Evolutionary conservation across 139 green algal species (phyloP), one percentile per base, ranked within the genome.

Genomic region (Penium margaritaceum): DNA sequence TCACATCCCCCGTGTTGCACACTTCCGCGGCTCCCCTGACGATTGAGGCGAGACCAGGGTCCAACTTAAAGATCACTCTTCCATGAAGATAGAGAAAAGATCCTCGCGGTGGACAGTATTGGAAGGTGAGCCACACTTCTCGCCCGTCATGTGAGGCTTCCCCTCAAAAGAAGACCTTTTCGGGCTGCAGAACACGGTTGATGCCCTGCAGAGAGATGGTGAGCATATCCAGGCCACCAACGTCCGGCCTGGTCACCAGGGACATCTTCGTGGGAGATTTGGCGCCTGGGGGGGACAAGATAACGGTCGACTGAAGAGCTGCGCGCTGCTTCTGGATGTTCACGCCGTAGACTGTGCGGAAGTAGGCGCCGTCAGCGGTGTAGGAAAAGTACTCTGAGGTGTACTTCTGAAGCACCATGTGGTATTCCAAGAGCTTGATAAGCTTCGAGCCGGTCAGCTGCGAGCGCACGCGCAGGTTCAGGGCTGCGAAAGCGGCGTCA

Each of bases 291-390:
- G 51, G 51, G 0, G 51, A 60, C 24, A 60, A 60, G 14, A 60
- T 60, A n/a, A 60, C 51, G 1, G 51, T 60, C 24, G 29, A 33
- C 51, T 60, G 29, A 60, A 60, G 51, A 60, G 51, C 51, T 5
- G 51, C 29, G 24, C 30, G 29, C 21, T 60, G 51, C 51, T 60
- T 60, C 51, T 33, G 24, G 15, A 60, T n/a, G 12, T 60, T n/a
- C 51, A 60, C 51, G 51, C 51, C 51, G 51, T 60, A 60, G 15
- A 60, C 51, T 24, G 51, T 60, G 51, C 51, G 51, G 51, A 60
- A 60, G 51, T 24, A 24, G 24, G 51, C 51, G 3, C 51, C 51
- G 17, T n/a, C 14, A n/a, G 29, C 24, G 24, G 51, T 24, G 51
- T 24, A 24, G 51, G 24, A 24, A 24, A 60, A 24, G 51, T 33